These are phyloP conservation scores for Alliaria petiolata DNA, from an alignment of 345 rosid species.

Conservation along the genomic window DNA sequence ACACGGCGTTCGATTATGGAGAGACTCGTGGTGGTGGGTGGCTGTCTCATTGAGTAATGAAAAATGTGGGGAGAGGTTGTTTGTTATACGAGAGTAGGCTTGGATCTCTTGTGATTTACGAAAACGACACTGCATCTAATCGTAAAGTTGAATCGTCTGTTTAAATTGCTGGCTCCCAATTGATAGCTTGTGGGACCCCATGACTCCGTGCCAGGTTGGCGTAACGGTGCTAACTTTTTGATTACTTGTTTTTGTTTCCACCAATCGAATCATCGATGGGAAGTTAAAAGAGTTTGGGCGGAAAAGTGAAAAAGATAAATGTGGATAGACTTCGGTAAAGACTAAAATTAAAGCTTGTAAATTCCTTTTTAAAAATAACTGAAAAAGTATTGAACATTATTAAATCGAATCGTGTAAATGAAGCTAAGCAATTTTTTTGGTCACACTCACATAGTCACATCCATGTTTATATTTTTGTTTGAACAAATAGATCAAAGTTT, in stretches of 20 bases:
- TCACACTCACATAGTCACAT: too few relatives aligned
- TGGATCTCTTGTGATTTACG: conserved; percentile 30
- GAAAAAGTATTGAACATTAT: not conserved
- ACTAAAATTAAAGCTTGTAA: not conserved
- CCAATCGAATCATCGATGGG: too few relatives aligned
- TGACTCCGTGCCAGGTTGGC: not conserved
- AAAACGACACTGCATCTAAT: conserved; percentile 21
- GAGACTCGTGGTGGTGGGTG: conserved; percentile 18
- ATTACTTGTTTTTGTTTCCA: not conserved
- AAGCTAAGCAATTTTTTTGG: too few relatives aligned
- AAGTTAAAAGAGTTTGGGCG: not conserved
- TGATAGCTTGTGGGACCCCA: not conserved
- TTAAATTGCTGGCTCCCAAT: conserved; percentile 20
- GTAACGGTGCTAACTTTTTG: not conserved
- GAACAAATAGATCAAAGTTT: not conserved
- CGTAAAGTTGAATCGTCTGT: conserved; percentile 1
- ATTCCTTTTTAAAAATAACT: not conserved
- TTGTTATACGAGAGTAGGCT: not conserved
- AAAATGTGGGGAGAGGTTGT: not conserved
- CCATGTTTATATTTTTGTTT: not conserved
- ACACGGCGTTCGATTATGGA: conserved; percentile 17
- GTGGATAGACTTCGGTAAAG: not conserved
- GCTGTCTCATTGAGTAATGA: not conserved
- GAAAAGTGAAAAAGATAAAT: not conserved
- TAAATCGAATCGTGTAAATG: not conserved